A percentile compares a stretch with the other conserved stretches of the same genome.
These are phyloP conservation scores for Penicillium cosmopolitanum DNA, from an alignment of 495 filamentous ascomycete species.

Conservation along the genomic window DNA sequence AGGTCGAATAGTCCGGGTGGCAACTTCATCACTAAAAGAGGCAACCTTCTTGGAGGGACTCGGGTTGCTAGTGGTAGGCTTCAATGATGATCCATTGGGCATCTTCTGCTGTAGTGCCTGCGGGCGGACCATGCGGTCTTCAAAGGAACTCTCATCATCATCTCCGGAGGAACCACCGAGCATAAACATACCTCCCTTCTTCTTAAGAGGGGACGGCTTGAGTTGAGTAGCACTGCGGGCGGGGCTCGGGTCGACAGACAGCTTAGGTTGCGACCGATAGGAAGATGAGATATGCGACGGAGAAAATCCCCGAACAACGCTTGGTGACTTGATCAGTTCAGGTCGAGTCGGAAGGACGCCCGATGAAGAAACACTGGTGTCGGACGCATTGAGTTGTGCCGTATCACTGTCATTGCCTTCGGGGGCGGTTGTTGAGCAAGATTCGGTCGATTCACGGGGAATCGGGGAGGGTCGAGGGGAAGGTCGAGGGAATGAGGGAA, in stretches of 20 bases:
- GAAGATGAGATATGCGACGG: conserved; percentile 76
- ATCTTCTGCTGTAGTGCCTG: conserved; percentile 50
- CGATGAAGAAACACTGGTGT: conserved; percentile 56
- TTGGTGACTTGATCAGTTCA: conserved; percentile 65
- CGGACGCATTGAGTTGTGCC: conserved; percentile 44
- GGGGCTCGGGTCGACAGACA: conserved; percentile 53
- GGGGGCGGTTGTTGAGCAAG: conserved; percentile 56
- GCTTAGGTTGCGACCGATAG: conserved; percentile 63
- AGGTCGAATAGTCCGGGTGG: conserved; percentile 64
- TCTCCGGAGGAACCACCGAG: conserved; percentile 78
- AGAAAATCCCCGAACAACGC: conserved; percentile 86
- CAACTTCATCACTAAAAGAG: conserved; percentile 81
- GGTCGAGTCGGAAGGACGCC: conserved; percentile 36
- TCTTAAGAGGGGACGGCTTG: conserved; percentile 51
- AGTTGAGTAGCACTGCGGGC: conserved; percentile 47
- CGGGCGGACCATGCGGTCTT: conserved; percentile 59
- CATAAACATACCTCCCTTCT: conserved; percentile 71
- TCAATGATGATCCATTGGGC: conserved; percentile 55
- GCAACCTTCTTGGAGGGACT: conserved; percentile 71
- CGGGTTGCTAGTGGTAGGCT: conserved; percentile 31
- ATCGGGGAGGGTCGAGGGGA: conserved; percentile 24
- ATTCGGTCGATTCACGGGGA: conserved; percentile 52
- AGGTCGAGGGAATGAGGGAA: conserved; percentile 22
- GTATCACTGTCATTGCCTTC: conserved; percentile 52
- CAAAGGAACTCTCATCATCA: conserved; percentile 79